Conservation (phyloP, 1,284 basidiomycete genomes). For the Ceratobasidium sp. region DNA sequence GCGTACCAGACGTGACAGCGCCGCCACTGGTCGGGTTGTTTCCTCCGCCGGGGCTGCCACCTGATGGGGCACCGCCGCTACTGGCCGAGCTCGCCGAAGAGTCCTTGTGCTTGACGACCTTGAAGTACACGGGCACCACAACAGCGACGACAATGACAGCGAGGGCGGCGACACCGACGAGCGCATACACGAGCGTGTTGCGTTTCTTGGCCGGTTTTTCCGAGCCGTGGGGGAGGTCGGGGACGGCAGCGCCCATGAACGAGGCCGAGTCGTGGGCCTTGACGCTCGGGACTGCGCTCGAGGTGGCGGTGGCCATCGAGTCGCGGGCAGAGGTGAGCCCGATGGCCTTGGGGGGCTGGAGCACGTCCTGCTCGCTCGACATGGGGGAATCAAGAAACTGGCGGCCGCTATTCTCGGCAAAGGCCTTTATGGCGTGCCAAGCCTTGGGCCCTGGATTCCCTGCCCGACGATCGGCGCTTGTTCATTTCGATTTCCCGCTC, state of each 20-base stretch:
- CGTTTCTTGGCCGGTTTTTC: conserved; percentile 15
- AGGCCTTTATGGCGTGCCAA: background rate
- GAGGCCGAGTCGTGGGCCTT: conserved; percentile 22
- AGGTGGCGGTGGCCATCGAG: conserved; percentile 15
- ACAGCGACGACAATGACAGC: conserved; percentile 37
- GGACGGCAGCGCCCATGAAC: conserved; percentile 12
- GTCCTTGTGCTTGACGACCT: conserved; percentile 45
- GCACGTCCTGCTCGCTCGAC: conserved; percentile 16
- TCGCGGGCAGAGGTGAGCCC: conserved; percentile 22
- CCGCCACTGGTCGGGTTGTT: conserved; percentile 41
- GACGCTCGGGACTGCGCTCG: conserved; percentile 1
- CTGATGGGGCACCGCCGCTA: conserved; percentile 12
- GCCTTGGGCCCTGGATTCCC: background rate
- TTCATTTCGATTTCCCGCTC: too few species aligned
- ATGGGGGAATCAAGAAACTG: conserved; percentile 5
- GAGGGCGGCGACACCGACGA: conserved; percentile 6
- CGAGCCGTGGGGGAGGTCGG: background rate
- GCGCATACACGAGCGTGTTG: conserved; percentile 8
- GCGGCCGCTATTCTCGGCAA: background rate
- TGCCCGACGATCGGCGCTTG: conserved; percentile 11
- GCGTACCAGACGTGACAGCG: conserved; percentile 31
- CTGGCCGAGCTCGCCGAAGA: conserved; percentile 7
- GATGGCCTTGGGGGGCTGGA: conserved; percentile 29
- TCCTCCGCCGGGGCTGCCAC: conserved; percentile 13
- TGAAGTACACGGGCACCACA: conserved; percentile 49